phyloP scores from a whole-genome alignment of 2,329 filamentous ascomycete genomes.

The Dothideomycetes sp. region DNA sequence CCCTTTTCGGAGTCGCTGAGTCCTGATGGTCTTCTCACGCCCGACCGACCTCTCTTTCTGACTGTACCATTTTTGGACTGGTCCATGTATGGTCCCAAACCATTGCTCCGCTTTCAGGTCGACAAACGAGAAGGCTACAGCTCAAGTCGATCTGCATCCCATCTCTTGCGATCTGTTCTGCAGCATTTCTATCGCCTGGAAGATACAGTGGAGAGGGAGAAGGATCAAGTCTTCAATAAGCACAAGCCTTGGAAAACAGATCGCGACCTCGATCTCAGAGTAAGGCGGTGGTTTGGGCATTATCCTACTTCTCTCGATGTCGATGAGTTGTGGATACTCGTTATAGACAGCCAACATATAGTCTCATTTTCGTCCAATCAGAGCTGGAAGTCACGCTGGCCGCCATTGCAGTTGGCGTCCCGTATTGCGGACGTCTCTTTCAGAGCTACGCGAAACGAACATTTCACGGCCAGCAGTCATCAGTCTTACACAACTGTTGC shows the following conservation, averaged over 20 bases:
- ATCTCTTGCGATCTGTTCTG: slow-evolving; percentile 28
- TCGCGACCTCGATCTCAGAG: slow-evolving; percentile 29
- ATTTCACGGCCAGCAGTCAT: slow-evolving; percentile 19
- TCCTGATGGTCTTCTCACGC: slow-evolving; percentile 8
- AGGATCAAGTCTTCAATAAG: slow-evolving; percentile 27
- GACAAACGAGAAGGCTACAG: slow-evolving; percentile 30
- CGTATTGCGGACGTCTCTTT: slow-evolving; percentile 30
- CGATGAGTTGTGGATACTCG: slow-evolving; percentile 32
- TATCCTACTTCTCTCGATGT: slow-evolving; percentile 31
- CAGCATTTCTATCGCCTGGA: slow-evolving; percentile 33
- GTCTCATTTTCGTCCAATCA: slow-evolving; percentile 33
- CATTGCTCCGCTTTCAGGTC: slow-evolving; percentile 30
- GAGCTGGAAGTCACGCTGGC: slow-evolving; percentile 33
- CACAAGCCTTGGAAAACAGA: slow-evolving; percentile 32
- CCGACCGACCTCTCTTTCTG: slow-evolving; percentile 23
- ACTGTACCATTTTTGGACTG: slow-evolving; percentile 33
- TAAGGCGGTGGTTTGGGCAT: slow-evolving; percentile 31
- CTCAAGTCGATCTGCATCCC: slow-evolving; percentile 26
- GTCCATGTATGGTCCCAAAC: slow-evolving; percentile 25
- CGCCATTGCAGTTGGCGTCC: slow-evolving; percentile 28
- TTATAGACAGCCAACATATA: slow-evolving; percentile 28
- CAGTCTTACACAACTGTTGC: slow-evolving; percentile 27
- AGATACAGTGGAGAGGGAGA: slow-evolving; percentile 31
- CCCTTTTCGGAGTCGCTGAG: slow-evolving; percentile 27
- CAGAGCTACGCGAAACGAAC: slow-evolving; percentile 28